Base-by-base conservation (phyloP, 2,329 filamentous ascomycete genomes). In the Aquanectria penicillioides region DNA sequence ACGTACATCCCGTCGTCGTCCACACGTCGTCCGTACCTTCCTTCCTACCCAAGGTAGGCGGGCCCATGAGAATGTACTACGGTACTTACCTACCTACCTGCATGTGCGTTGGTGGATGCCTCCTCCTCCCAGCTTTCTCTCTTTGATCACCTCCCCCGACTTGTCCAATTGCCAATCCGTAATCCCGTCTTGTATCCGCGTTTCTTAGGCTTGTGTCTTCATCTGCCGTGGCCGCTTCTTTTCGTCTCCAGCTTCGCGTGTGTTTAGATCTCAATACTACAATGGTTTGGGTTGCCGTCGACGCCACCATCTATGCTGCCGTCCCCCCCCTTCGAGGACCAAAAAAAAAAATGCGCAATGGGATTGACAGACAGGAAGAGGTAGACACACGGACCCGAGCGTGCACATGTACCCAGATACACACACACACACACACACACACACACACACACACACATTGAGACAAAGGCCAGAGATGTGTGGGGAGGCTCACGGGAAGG, bases 251-350 rank as follows among this genome's bases (percentile, higher is more conserved):
- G 29, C 26, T 33, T 41, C 13, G 12, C 34, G 20, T 17, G 17
- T 47, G 22, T 40, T 26, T 34, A 51, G 47, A 41, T 47, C 48
- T 26, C 17, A 28, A 31, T 46, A 17, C 46, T 28, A 28, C 48
- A 34, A 48, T 41, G 47, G 55, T 52, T 58, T 52, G 47, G 47
- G 55, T 41, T 48, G 41, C 55, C 40, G 18, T 10, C 40, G 26
- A 25, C 55, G 33, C 34, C 26, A 37, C 33, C 43, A 41, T 37
- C 33, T 25, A 37, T 31, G 46, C 37, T 29, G 28, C 33, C 12
- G 25, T 51, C 17, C 36, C 17, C 17, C 18, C 4, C 10, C 12
- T 13, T 11, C 36, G 23, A 20, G 13, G 36, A n/a, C 20, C 22
- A 15, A 25, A 15, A 5, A 6, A 28, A 11, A 15, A n/a, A 41